A percentile compares a stretch with the other conserved stretches of the same genome.
Evolutionary conservation across 768 basidiomycete species (phyloP).

Genomic region (Lyophyllum decastes): DNA sequence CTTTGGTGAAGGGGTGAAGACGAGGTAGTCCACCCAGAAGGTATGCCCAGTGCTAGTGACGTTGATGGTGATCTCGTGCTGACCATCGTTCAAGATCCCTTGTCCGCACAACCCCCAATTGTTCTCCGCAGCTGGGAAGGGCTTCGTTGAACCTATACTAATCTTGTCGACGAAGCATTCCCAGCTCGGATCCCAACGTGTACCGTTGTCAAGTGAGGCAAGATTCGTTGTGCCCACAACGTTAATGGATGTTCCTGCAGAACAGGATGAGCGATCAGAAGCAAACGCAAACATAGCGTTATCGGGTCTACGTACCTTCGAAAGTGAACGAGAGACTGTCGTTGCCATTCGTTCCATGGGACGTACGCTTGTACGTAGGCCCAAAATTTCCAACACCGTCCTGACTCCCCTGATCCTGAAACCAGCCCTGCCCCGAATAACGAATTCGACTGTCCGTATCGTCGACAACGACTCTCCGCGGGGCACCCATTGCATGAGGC

Average conservation of each 20-base stretch:
- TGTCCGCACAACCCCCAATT: slow-evolving; percentile 21
- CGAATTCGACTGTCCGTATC: slow-evolving; percentile 32
- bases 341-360: slow-evolving; percentile 29
- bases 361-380: slow-evolving; percentile 29
- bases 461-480: slow-evolving; percentile 33
- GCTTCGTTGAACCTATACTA: slow-evolving; percentile 4
- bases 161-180: slow-evolving; percentile 24
- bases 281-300: neutral
- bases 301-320: slow-evolving; percentile 21
- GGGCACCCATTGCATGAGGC: neutral
- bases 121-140: slow-evolving; percentile 10
- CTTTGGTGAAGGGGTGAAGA: neutral
- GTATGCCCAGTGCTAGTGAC: neutral
- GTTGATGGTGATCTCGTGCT: slow-evolving; percentile 23
- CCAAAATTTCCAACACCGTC: slow-evolving; percentile 32
- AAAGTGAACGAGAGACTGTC: slow-evolving; percentile 30
- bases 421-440: slow-evolving; percentile 32
- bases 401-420: slow-evolving; percentile 24
- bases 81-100: slow-evolving; percentile 16
- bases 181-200: slow-evolving; percentile 19
- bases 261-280: neutral
- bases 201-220: slow-evolving; percentile 1
- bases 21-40: slow-evolving; percentile 12
- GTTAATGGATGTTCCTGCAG: slow-evolving; percentile 11
- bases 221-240: slow-evolving; percentile 20